phyloP scores from a whole-genome alignment of 177 flowering plant species.

The Tripterygium wilfordii region DNA sequence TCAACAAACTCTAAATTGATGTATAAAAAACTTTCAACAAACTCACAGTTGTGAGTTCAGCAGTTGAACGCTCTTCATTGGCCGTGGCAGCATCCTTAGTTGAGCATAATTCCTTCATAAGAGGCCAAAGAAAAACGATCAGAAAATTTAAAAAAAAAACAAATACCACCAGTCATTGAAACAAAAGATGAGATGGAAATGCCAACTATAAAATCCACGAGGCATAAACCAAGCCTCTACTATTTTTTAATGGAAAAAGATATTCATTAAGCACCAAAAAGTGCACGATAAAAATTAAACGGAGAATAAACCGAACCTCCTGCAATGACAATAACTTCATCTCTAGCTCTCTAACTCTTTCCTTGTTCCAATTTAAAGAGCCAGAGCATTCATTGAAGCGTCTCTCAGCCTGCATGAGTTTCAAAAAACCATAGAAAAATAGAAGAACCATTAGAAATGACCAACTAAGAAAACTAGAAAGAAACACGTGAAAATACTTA shows the following conservation, averaged over 20 bases:
- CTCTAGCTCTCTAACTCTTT: slow-evolving; percentile 68
- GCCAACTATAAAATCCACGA: too few relatives aligned
- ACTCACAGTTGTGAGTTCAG: slow-evolving; percentile 82
- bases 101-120: slow-evolving; percentile 61
- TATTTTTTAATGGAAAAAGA: too few relatives aligned
- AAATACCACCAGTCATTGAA: too few relatives aligned
- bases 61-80: slow-evolving; percentile 55
- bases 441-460: neutral
- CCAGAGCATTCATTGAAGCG: slow-evolving; percentile 54
- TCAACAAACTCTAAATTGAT: too few relatives aligned
- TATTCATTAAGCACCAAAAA: neutral
- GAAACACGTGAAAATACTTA: slow-evolving; percentile 19
- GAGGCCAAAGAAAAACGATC: slow-evolving; percentile 6
- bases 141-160: too few relatives aligned
- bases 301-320: slow-evolving; percentile 36
- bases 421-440: neutral
- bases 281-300: neutral
- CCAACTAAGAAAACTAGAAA: neutral
- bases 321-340: slow-evolving; percentile 52
- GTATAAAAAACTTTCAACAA: too few relatives aligned
- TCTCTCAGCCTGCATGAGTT: slow-evolving; percentile 49
- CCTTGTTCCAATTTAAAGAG: slow-evolving; percentile 61
- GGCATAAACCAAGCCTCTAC: too few relatives aligned
- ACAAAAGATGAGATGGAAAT: too few relatives aligned
- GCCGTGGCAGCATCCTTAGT: slow-evolving; percentile 58